Base-by-base conservation (phyloP, 495 filamentous ascomycete species). In the Acidiella bohemica region DNA sequence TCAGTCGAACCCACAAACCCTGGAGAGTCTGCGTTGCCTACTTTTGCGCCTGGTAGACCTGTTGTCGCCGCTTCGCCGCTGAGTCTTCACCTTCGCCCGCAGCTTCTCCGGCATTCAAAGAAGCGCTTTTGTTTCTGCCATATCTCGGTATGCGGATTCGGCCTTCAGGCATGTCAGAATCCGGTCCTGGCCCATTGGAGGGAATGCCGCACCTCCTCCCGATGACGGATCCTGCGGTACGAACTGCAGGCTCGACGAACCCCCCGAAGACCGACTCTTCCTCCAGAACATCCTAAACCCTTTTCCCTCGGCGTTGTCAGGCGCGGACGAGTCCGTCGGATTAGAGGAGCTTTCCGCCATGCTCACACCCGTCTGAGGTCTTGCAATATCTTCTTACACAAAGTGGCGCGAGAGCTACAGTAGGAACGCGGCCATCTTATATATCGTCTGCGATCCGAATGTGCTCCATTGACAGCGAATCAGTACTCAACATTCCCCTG, bases 1-100 rank as follows among this genome's bases (percentile, higher is more conserved):
- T 42, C 19, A 42, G 26, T 16, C 4, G 22, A 7, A 23, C 2
- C 9, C 13, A 23, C 34, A 5, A 23, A 12, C 13, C 14, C 6
- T 4, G 5, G 8, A 10, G 25, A 11, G 25, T 3, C 23, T 9
- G 25, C 34, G 7, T 7, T 16, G 24, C 46, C 3, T 39, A 51
- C 48, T 43, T 47, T 30, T 46, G 44, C 22, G 48, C 48, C 17
- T 51, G 43, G 38, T 41, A 37, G 5, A 47, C 43, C 23, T 47
- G 48, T 22, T 47, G 46, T 17, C 48, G 35, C 2, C 44, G 44
- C 27, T 42, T 41, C 13, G 29, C 25, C 2, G 38, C 21, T 14
- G 21, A 19, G 10, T 12, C 21, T 30, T 2, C 21, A 7, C 30
- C 9, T 4, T 36, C 28, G 3, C 28, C 36, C 13, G 42, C 13